phyloP scores from a whole-genome alignment of 352 stramenopile species.

The Globisporangium sylvaticum region DNA sequence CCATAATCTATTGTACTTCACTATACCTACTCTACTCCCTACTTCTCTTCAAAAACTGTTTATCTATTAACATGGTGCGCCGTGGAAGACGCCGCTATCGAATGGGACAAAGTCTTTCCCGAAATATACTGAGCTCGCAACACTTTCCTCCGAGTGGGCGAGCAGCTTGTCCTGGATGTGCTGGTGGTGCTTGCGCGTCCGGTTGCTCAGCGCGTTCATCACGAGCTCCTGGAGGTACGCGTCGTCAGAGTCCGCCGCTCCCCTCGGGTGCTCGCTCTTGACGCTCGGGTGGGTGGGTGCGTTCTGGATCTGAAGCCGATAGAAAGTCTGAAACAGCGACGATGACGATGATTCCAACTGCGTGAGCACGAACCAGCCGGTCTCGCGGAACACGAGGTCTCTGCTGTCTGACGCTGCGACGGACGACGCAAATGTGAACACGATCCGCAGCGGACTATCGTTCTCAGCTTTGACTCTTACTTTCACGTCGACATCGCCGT shows the following conservation, averaged over 20 bases:
- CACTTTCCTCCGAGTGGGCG: not conserved
- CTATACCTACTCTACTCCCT: not conserved
- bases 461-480: not conserved
- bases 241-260: not conserved
- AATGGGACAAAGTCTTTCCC: not conserved
- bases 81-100: not conserved
- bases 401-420: slow-evolving; percentile 9
- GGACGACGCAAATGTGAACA: slow-evolving; percentile 12
- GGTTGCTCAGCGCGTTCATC: slow-evolving; percentile 15
- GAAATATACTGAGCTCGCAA: not conserved
- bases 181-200: slow-evolving; percentile 13
- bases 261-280: not conserved
- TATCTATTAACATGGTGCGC: not conserved
- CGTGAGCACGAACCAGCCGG: slow-evolving; percentile 11
- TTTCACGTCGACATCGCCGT: not conserved
- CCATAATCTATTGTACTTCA: not conserved
- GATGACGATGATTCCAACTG: not conserved
- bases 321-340: slow-evolving; percentile 17
- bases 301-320: slow-evolving; percentile 8
- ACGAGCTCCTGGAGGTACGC: slow-evolving; percentile 15
- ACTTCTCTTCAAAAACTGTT: not conserved
- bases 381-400: slow-evolving; percentile 10
- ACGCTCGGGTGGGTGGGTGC: not conserved
- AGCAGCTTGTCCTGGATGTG: slow-evolving; percentile 13
- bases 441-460: not conserved